Evolutionary conservation across 345 rosid species (phyloP).

Genomic region (Aquilaria sinensis): DNA sequence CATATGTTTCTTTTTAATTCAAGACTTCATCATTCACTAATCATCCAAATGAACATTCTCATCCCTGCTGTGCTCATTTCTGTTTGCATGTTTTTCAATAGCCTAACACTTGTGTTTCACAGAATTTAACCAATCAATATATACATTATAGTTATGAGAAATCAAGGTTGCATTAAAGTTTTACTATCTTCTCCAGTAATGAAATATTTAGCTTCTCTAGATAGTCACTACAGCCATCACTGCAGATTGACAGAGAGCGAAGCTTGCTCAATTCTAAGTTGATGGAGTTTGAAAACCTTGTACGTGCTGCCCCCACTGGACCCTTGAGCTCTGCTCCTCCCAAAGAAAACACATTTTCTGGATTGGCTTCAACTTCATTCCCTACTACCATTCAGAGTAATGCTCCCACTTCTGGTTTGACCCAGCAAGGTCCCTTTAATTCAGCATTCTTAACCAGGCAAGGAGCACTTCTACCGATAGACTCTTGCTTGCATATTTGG

Average conservation of each 20-base stretch:
- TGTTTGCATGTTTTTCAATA: constrained; percentile 3
- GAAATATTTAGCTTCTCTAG: not conserved
- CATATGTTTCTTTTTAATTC: too few relatives aligned
- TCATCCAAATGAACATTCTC: too few relatives aligned
- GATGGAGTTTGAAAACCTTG: constrained; percentile 57
- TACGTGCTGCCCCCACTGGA: constrained; percentile 46
- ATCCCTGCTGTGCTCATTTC: not conserved
- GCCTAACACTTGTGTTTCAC: not conserved
- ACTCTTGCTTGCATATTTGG: not conserved
- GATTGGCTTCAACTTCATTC: constrained; percentile 22
- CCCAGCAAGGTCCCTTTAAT: constrained; percentile 38
- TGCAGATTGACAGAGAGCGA: constrained; percentile 79
- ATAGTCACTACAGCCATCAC: constrained; percentile 7
- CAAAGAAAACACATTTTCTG: constrained; percentile 26
- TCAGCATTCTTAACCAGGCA: constrained; percentile 31
- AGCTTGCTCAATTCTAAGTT: constrained; percentile 50
- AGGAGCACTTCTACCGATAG: constrained; percentile 1
- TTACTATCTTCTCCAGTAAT: not conserved
- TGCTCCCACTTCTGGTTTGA: constrained; percentile 41
- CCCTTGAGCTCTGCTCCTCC: constrained; percentile 21
- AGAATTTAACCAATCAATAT: not conserved
- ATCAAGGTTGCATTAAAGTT: not conserved
- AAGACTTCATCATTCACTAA: too few relatives aligned
- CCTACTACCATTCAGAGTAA: constrained; percentile 35
- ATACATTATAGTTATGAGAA: not conserved